Evolutionary conservation across 2,329 filamentous ascomycete genomes (phyloP), one percentile per base, ranked within the genome.

Genomic region (Hortaea sp.): DNA sequence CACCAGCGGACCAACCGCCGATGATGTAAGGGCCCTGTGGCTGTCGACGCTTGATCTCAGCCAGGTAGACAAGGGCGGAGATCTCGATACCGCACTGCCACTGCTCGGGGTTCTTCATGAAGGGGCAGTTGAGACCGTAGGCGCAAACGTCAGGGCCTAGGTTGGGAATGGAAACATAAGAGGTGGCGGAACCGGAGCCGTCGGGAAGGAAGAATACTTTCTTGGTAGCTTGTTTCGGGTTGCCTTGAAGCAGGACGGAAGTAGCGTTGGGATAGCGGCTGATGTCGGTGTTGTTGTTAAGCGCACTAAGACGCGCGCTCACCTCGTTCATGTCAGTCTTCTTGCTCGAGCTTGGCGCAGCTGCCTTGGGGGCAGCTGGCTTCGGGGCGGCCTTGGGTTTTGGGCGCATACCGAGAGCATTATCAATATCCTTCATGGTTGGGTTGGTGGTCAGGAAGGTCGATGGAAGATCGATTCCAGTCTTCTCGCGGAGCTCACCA

Each of bases 1-100:
- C 74, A 53, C 74, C 74, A 43, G 74, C 74, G 44, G 73, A 76
- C 74, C 74, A 77, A 44, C 74, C 74, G 50, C 73, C 74, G 41
- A 77, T 61, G 56, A 73, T 65, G 61, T 76, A 76, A 12, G 73
- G 73, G 49, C 84, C 84, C 20, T 69, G 58, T 3, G 82, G 79
- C 64, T 88, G 83, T 43, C 82, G 81, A 5, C 79, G 76, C 64
- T 79, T 81, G 64, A 88, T 84, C 65, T 87, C 83, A 4, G 73
- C 68, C 35, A 85, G 75, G 64, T 82, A 85, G 59, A 81, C 75
- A 53, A 73, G 66, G 5, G 80, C 77, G 60, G 83, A 78, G 28
- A 79, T 78, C 56, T 81, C 76, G 45, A 85, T 77, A 49, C 79
- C 79, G 56, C 79, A 82, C 29, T 73, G 74, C 66, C 76, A 84